Conservation (phyloP, 768 basidiomycete species). For the Calocybe cyanea region DNA sequence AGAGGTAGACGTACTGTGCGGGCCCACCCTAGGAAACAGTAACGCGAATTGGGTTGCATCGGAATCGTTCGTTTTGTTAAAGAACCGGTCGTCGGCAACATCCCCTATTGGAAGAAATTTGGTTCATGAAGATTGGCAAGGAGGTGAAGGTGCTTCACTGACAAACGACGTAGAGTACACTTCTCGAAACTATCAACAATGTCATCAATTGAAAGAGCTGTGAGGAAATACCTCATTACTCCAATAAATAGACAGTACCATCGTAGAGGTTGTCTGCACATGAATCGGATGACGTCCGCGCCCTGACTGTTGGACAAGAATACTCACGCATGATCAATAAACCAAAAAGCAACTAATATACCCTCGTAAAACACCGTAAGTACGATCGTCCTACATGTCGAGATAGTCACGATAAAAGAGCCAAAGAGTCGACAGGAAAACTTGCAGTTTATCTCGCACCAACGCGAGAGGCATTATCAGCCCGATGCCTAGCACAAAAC, state of each 20-base stretch:
- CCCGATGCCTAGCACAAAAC: slow-evolving; percentile 86
- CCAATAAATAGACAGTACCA: slow-evolving; percentile 84
- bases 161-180: slow-evolving; percentile 88
- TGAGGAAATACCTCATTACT: slow-evolving; percentile 68
- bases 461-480: slow-evolving; percentile 81
- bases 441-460: slow-evolving; percentile 87
- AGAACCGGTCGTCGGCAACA: slow-evolving; percentile 90
- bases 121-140: not conserved
- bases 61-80: slow-evolving; percentile 91
- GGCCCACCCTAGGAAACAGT: slow-evolving; percentile 63
- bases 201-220: not conserved
- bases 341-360: slow-evolving; percentile 91
- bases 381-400: slow-evolving; percentile 65
- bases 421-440: slow-evolving; percentile 7
- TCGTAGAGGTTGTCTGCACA: slow-evolving; percentile 65
- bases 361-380: slow-evolving; percentile 82
- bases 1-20: slow-evolving; percentile 54
- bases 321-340: slow-evolving; percentile 84
- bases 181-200: slow-evolving; percentile 29
- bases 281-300: not conserved
- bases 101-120: slow-evolving; percentile 59
- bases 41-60: slow-evolving; percentile 88
- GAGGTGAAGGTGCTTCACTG: not conserved
- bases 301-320: not conserved
- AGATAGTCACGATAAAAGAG: not conserved